Evolutionary conservation across 2,329 filamentous ascomycete genomes (phyloP), one percentile per base, ranked within the genome.

Genomic region (Nemania diffusa): DNA sequence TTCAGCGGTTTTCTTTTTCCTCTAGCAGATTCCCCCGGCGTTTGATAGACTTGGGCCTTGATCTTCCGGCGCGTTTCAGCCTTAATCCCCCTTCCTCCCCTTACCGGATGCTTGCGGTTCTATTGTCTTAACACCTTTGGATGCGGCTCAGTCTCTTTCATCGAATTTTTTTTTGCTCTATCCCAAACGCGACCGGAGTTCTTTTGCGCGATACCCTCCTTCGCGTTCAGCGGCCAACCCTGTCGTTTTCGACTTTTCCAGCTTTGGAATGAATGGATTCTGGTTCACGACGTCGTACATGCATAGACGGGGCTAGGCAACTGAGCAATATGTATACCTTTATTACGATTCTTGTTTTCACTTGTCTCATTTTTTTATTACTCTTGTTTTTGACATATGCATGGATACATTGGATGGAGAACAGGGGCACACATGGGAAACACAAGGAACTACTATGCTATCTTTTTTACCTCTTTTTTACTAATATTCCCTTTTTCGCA

Each of bases 221-320:
- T 62, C 53, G 57, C 57, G 32, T 37, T 52, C 52, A 55, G 32
- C 51, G 24, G 27, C 55, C 29, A 32, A 5, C 40, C 34, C 55
- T 42, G 52, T 52, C 27, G n/a, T 46, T 42, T 42, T 51, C 15
- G 57, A 48, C n/a, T 50, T 27, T 27, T 40, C 26, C 42, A 27
- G 37, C 52, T 44, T 56, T 37, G 59, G 48, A 60, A 59, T 42
- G 29, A 53, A 65, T 29, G 58, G 57, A 46, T 60, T 68, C 34
- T 68, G 62, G 50, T 57, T 65, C 48, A 57, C 52, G 51, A 65
- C 44, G 59, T 65, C 57, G 66, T 51, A 57, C 50, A 61, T 64
- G 46, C 58, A 69, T 69, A 69, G 68, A 69, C 61, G 52, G 61
- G 67, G 55, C 32, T 42, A 37, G 65, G 68, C 58, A 67, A 69